Percentiles rank a stretch among this genome's conserved stretches.
Conservation (phyloP, 208 protist genomes). For the Crithidia acanthocephali region DNA sequence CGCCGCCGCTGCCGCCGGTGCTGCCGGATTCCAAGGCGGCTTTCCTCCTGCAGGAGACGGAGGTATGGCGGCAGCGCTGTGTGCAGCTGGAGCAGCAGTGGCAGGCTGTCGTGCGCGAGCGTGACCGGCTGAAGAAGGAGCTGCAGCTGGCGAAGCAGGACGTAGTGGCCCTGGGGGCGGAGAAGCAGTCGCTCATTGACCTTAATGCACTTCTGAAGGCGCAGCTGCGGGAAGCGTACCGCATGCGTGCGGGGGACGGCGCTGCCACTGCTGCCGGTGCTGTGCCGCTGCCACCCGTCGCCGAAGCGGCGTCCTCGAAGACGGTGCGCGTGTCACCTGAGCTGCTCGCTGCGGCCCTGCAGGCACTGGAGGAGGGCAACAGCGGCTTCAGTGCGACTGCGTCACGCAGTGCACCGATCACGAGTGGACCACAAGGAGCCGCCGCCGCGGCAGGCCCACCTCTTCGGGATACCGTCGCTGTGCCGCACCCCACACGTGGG, state of each 20-base stretch:
- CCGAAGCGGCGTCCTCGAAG: not conserved
- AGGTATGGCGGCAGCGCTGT: conserved; percentile 79
- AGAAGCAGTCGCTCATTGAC: conserved; percentile 84
- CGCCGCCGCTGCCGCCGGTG: conserved; percentile 12
- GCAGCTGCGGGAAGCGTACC: conserved; percentile 83
- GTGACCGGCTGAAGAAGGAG: conserved; percentile 63
- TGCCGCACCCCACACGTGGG: conserved; percentile 14
- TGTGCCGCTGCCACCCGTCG: not conserved
- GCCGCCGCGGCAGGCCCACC: too few relatives aligned
- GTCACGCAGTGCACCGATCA: not conserved
- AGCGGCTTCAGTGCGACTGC: not conserved
- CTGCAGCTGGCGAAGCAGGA: conserved; percentile 54
- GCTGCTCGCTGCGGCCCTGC: conserved; percentile 30
- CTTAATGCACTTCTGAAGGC: conserved; percentile 88
- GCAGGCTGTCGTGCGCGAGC: conserved; percentile 62
- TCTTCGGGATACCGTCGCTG: too few relatives aligned
- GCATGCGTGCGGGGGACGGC: conserved; percentile 34
- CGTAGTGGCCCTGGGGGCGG: conserved; percentile 45
- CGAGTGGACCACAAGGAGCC: too few relatives aligned
- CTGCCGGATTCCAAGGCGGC: conserved; percentile 26
- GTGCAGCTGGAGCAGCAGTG: conserved; percentile 80
- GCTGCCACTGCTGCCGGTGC: too few relatives aligned
- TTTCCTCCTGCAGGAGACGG: conserved; percentile 60
- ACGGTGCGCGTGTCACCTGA: conserved; percentile 24
- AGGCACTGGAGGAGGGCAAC: conserved; percentile 15